Evolutionary conservation across 345 rosid species (phyloP), one percentile per base, ranked within the genome.

Genomic region (Triadica sebifera): DNA sequence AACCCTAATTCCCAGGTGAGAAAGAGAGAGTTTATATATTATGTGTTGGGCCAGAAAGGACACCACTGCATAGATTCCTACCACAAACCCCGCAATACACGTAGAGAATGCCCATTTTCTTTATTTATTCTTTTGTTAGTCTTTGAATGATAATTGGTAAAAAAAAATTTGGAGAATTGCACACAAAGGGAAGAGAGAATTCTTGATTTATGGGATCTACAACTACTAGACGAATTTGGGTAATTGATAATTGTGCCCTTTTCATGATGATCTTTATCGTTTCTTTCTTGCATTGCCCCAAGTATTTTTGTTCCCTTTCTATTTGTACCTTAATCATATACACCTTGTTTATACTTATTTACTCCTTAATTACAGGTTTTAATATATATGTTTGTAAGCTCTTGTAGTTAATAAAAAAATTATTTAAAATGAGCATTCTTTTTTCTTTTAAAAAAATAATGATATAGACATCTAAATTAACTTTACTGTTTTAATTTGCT

Each of bases 11-110:
- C 76, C 76, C 60, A 56, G 73, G 72, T 55, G 49, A 29, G 38
- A 20, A 63, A 64, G 75, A 71, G 65, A 64, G 69, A 50, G 13
- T 13, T 39, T 58, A 29, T 66, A 15, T 29, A 17, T 29, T 34
- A 52, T 51, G 52, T 34, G 82, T 39, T 69, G 76, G 76, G 75
- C 84, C 82, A 68, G 59, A 72, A 46, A 67, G 55, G 76, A 68
- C 75, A 76, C 34, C 10, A 43, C 5, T 6, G 67, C 75, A 12
- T 37, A 5, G 25, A 70, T 70, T 71, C 46, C 41, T 55, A 11
- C 64, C 20, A 8, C 7, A 17, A 17, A 13, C 29, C 22, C 61
- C 59, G 2, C 12, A 58, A n/a, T 37, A n/a, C 38, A 37, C 76
- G 38, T 13, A 20, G 38, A 68, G 20, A 67, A 58, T 57, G 71